Evolutionary conservation across 2,329 filamentous ascomycete species (phyloP), one percentile per base, ranked within the genome.

Genomic region (Fonsecaea pedrosoi): DNA sequence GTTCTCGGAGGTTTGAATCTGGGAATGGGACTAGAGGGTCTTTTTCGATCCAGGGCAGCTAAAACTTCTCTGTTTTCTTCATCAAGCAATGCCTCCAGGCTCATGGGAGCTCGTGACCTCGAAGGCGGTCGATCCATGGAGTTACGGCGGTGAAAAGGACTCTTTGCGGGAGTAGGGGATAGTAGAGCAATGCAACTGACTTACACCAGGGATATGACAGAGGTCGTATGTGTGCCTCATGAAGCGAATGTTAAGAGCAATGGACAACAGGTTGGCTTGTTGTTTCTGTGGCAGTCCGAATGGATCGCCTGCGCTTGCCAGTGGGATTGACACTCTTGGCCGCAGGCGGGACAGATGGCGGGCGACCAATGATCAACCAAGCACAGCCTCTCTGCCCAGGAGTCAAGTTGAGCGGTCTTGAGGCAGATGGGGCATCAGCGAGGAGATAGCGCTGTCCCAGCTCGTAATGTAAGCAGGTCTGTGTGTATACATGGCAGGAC

Each of bases 51-150:
- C 50, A 92, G 82, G 68, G 92, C 81, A 56, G 87, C 88, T 71
- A 92, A 82, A 45, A 93, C 88, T 79, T 92, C 90, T 69, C 84
- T 83, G 69, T 90, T 86, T 82, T 94, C 91, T 81, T 92, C 89
- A 75, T 93, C 91, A 70, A 93, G 83, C 71, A 89, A 87, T 57
- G 89, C 86, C 79, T 92, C 91, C 74, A 94, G 86, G 74, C 90
- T 92, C 89, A 92, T 92, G 1, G 69, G 69, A 35, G 66, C 64
- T 48, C 69, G 65, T 45, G 69, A 66, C 57, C 64, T 67, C 34
- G 65, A 69, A 53, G 65, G 50, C 35, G 69, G 67, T 55, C 69
- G 55, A 45, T 64, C 50, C 67, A 68, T 69, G 21, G 38, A 42
- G 45, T 53, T 32, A 30, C 54, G 18, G 54, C 32, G 54, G n/a